phyloP scores from a whole-genome alignment of 306 rosid species.

The Adenanthera pavonina region DNA sequence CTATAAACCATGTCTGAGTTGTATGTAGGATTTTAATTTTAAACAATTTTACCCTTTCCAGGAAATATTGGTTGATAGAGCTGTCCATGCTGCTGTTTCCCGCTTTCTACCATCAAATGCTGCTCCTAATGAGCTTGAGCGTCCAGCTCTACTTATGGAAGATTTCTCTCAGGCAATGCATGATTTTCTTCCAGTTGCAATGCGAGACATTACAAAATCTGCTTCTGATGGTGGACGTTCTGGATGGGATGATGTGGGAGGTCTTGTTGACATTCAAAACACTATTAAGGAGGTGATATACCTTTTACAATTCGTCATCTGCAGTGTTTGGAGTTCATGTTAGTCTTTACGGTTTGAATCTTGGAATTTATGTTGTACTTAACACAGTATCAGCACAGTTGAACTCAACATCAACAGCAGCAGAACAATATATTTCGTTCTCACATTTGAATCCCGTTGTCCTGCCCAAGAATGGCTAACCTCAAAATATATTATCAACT shows the following conservation, averaged over 20 bases:
- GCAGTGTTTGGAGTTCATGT: background rate
- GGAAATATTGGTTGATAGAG: constrained; percentile 95
- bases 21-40: constrained; percentile 32
- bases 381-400: background rate
- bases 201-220: constrained; percentile 88
- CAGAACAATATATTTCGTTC: background rate
- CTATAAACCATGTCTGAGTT: constrained; percentile 20
- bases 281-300: constrained; percentile 76
- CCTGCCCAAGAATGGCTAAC: background rate
- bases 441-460: background rate
- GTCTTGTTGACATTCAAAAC: constrained; percentile 82
- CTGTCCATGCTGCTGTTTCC: constrained; percentile 84
- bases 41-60: constrained; percentile 45
- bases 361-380: constrained; percentile 15
- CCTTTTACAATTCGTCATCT: background rate
- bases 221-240: constrained; percentile 78
- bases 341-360: constrained; percentile 1
- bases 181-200: constrained; percentile 90
- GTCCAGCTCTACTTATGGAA: constrained; percentile 66
- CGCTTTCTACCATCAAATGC: constrained; percentile 67
- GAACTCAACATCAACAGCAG: background rate
- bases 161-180: constrained; percentile 92
- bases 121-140: constrained; percentile 51
- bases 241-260: constrained; percentile 99
- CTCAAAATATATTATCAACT: background rate